Percentiles rank a stretch among this genome's conserved stretches.
These are phyloP conservation scores for Penicillium psychrosexuale DNA, from an alignment of 2,329 filamentous ascomycete species.

Conservation along the genomic window DNA sequence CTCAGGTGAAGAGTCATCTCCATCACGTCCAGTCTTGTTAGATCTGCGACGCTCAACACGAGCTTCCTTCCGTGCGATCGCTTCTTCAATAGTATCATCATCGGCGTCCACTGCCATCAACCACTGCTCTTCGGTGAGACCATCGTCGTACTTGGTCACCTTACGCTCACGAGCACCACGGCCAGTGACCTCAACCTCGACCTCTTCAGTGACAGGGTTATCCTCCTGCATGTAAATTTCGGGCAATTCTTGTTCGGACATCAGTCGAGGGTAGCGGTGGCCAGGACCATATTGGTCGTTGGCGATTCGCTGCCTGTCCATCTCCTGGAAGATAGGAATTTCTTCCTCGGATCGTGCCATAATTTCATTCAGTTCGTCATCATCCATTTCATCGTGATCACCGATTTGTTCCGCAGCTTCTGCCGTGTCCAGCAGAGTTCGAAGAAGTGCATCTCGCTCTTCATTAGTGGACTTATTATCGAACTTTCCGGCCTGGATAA, in stretches of 20 bases:
- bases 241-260: slow-evolving; percentile 82
- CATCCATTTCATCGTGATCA: slow-evolving; percentile 96
- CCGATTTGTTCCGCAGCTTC: slow-evolving; percentile 67
- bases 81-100: slow-evolving; percentile 89
- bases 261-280: slow-evolving; percentile 71
- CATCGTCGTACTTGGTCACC: slow-evolving; percentile 92
- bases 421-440: slow-evolving; percentile 82
- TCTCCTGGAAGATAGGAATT: slow-evolving; percentile 70
- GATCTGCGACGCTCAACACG: slow-evolving; percentile 73
- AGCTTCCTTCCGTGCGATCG: slow-evolving; percentile 83
- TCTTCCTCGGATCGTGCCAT: slow-evolving; percentile 86
- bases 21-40: slow-evolving; percentile 66
- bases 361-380: slow-evolving; percentile 93
- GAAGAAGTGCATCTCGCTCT: slow-evolving; percentile 93
- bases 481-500: slow-evolving; percentile 98
- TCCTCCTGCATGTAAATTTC: slow-evolving; percentile 92
- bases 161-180: slow-evolving; percentile 94
- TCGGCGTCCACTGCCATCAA: slow-evolving; percentile 96
- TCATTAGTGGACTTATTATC: slow-evolving; percentile 99
- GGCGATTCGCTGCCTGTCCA: slow-evolving; percentile 71
- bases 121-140: slow-evolving; percentile 98
- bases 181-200: slow-evolving; percentile 69
- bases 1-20: slow-evolving; percentile 63
- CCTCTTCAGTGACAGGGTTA: slow-evolving; percentile 73
- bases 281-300: slow-evolving; percentile 68